These are phyloP conservation scores for Chiua virens DNA, from an alignment of 768 basidiomycete genomes.

Conservation along the genomic window DNA sequence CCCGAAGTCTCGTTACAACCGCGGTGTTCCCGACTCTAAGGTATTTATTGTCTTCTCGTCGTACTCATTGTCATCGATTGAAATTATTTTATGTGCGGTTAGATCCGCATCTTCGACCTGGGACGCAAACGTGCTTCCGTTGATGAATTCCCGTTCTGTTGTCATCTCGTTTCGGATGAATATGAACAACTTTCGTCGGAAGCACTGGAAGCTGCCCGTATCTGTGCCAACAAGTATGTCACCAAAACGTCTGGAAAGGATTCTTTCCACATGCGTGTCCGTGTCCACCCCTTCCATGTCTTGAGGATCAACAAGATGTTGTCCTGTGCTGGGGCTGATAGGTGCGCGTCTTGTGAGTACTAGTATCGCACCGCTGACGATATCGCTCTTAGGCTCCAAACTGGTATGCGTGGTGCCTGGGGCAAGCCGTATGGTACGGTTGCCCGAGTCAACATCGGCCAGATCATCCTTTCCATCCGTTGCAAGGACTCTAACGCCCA, in stretches of 20 bases:
- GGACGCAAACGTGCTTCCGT: constrained; percentile 95
- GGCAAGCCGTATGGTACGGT: constrained; percentile 97
- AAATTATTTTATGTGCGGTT: neutral
- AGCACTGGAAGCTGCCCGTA: constrained; percentile 96
- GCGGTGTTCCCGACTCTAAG: constrained; percentile 97
- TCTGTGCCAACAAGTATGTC: constrained; percentile 99
- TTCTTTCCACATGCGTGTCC: constrained; percentile 96
- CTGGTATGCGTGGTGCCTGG: constrained; percentile 99
- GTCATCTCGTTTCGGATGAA: constrained; percentile 95
- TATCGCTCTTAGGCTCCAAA: constrained; percentile 62
- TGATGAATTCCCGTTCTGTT: constrained; percentile 98
- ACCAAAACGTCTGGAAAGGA: constrained; percentile 98
- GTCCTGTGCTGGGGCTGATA: constrained; percentile 98
- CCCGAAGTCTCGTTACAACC: constrained; percentile 94
- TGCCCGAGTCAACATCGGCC: constrained; percentile 95
- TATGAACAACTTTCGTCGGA: constrained; percentile 96
- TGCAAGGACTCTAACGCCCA: constrained; percentile 85
- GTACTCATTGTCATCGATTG: neutral
- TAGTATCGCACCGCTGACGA: neutral
- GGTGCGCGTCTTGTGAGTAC: constrained; percentile 40
- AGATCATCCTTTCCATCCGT: constrained; percentile 89
- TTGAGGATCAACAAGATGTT: constrained; percentile 99
- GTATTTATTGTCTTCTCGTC: constrained; percentile 37
- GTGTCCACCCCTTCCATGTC: constrained; percentile 98
- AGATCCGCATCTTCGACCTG: constrained; percentile 97